Evolutionary conservation across 257 asterid species (phyloP).

Genomic region (Solanum etuberosum): DNA sequence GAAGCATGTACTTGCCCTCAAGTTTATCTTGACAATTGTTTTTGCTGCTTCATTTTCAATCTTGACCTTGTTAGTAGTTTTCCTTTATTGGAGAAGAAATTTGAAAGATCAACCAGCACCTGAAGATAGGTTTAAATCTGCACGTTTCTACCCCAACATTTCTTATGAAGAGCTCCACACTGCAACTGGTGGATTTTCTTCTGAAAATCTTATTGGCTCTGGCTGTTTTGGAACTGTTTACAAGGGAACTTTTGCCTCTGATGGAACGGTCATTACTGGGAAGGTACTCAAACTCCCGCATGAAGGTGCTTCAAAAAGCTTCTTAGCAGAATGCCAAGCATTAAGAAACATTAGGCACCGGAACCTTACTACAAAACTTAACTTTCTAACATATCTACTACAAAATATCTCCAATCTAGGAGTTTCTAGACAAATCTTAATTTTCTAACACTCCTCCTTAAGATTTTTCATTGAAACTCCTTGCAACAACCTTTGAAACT

Average conservation of each 20-base stretch:
- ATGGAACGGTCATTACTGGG: slow-evolving; percentile 21
- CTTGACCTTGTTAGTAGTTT: slow-evolving; percentile 11
- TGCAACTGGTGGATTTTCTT: slow-evolving; percentile 32
- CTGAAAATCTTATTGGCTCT: slow-evolving; percentile 20
- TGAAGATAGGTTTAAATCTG: neutral
- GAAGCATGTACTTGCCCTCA: neutral
- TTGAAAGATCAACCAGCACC: neutral
- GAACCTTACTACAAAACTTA: slow-evolving; percentile 11
- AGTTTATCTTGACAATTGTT: slow-evolving; percentile 4
- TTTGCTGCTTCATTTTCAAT: slow-evolving; percentile 8
- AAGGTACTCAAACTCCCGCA: slow-evolving; percentile 33
- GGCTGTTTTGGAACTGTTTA: slow-evolving; percentile 40
- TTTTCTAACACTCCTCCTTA: no score
- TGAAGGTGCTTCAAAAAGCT: slow-evolving; percentile 35
- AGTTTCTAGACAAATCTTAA: no score
- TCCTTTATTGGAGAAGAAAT: slow-evolving; percentile 8
- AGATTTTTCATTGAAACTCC: no score
- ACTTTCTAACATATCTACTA: no score
- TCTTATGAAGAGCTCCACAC: slow-evolving; percentile 24
- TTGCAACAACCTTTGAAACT: no score
- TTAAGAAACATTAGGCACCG: slow-evolving; percentile 29
- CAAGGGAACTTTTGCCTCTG: slow-evolving; percentile 21
- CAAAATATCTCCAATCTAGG: neutral
- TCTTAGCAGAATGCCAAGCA: slow-evolving; percentile 38
- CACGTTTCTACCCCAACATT: slow-evolving; percentile 4